Percentiles rank a stretch among this genome's conserved stretches.
These are phyloP conservation scores for Micractinium conductrix DNA, from an alignment of 139 green algal genomes.

Conservation along the genomic window DNA sequence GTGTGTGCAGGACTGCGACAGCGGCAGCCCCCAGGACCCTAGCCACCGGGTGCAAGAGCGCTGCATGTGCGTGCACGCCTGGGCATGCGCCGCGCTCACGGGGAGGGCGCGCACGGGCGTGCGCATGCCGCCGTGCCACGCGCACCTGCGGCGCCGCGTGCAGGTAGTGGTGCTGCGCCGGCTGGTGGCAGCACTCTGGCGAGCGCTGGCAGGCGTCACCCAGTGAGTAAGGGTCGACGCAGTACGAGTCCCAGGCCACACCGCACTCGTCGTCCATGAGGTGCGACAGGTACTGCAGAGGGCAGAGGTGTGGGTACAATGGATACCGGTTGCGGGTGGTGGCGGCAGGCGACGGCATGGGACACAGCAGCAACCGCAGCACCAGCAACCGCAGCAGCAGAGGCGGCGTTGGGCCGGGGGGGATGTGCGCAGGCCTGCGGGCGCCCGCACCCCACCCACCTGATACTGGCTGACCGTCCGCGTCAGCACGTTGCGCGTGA, in stretches of 20 bases:
- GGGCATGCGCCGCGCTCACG: too few relatives aligned
- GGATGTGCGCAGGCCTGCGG: too few relatives aligned
- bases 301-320: not conserved
- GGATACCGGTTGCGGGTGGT: not conserved
- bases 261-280: not conserved
- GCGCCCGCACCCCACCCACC: not conserved
- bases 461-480: slow-evolving; percentile 5
- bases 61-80: too few relatives aligned
- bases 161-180: slow-evolving; percentile 1
- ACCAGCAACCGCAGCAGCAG: too few relatives aligned
- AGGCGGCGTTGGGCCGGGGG: too few relatives aligned
- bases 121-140: too few relatives aligned
- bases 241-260: not conserved
- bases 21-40: too few relatives aligned
- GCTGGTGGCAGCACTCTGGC: not conserved
- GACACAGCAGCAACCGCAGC: not conserved
- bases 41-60: too few relatives aligned
- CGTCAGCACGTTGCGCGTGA: not conserved
- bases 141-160: slow-evolving; percentile 1
- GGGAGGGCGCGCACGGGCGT: too few relatives aligned
- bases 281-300: not conserved
- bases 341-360: too few relatives aligned
- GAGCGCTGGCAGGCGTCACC: not conserved
- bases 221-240: not conserved
- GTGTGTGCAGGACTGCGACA: too few relatives aligned